Evolutionary conservation across 768 basidiomycete species (phyloP).

Genomic region (Phaffia australis): DNA sequence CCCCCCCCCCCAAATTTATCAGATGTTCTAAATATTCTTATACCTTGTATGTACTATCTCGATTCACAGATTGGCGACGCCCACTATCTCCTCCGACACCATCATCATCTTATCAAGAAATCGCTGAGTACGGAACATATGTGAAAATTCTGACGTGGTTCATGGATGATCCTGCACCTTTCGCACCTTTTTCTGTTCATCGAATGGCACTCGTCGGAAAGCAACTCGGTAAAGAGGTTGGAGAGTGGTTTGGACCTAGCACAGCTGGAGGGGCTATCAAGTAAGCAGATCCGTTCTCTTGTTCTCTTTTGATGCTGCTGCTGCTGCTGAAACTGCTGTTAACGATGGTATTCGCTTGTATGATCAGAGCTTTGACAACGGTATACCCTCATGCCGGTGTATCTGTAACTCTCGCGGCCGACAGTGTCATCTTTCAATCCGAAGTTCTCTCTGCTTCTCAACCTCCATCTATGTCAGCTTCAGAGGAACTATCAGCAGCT

Average conservation of each 20-base stretch:
- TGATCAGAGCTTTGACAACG: constrained; percentile 57
- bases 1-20: background rate
- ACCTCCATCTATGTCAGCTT: constrained; percentile 1
- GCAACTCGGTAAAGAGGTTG: constrained; percentile 85
- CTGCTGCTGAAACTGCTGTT: background rate
- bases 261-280: constrained; percentile 95
- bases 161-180: constrained; percentile 71
- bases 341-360: background rate
- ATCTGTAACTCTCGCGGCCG: constrained; percentile 69
- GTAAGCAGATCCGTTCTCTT: constrained; percentile 40
- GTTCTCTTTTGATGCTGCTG: background rate
- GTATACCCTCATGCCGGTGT: constrained; percentile 69
- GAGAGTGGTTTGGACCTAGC: constrained; percentile 96
- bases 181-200: constrained; percentile 88
- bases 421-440: constrained; percentile 68
- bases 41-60: background rate
- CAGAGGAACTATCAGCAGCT: background rate
- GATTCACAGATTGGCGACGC: constrained; percentile 65
- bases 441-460: constrained; percentile 73
- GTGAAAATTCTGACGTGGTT: constrained; percentile 92
- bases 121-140: constrained; percentile 62
- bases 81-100: constrained; percentile 38
- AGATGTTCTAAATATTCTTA: background rate
- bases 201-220: constrained; percentile 92
- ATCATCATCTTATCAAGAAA: constrained; percentile 5